Evolutionary conservation across 805 yeast genomes (phyloP).

Genomic region (Nakazawaea ambrosiae): DNA sequence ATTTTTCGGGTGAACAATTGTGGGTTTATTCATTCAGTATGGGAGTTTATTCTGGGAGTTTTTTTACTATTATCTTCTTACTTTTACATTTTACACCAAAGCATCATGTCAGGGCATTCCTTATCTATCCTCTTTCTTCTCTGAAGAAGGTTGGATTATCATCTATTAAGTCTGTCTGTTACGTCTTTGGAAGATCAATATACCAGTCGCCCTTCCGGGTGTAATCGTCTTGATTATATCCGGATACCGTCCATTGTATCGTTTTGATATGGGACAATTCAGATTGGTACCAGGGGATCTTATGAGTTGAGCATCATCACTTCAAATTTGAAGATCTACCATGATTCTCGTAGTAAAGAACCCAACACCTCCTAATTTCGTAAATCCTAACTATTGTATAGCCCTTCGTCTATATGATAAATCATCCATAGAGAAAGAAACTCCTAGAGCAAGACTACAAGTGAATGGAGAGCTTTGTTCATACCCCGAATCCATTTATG

Average conservation of each 20-base stretch:
- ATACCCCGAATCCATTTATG: too few species aligned
- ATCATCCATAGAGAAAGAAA: too few species aligned
- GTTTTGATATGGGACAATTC: conserved; percentile 36
- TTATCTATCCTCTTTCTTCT: conserved; percentile 12
- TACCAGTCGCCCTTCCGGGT: conserved; percentile 43
- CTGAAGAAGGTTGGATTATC: conserved; percentile 1
- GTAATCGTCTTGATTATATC: conserved; percentile 41
- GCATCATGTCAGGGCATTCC: conserved; percentile 77
- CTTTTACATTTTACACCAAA: conserved; percentile 44
- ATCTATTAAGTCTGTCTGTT: conserved; percentile 73
- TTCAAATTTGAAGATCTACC: conserved; percentile 23
- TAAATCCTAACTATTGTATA: background rate
- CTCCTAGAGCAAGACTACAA: too few species aligned
- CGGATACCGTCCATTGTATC: conserved; percentile 31
- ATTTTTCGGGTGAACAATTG: too few species aligned
- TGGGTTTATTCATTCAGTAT: too few species aligned
- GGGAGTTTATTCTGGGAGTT: too few species aligned
- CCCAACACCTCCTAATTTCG: conserved; percentile 58
- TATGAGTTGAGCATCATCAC: conserved; percentile 72
- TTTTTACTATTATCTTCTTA: too few species aligned
- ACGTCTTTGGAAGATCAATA: conserved; percentile 89
- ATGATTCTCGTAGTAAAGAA: conserved; percentile 80
- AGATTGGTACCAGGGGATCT: conserved; percentile 43
- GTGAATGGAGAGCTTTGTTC: too few species aligned
- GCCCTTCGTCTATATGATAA: too few species aligned